Evolutionary conservation across 345 rosid species (phyloP).

Genomic region (Eucalyptus viminalis): DNA sequence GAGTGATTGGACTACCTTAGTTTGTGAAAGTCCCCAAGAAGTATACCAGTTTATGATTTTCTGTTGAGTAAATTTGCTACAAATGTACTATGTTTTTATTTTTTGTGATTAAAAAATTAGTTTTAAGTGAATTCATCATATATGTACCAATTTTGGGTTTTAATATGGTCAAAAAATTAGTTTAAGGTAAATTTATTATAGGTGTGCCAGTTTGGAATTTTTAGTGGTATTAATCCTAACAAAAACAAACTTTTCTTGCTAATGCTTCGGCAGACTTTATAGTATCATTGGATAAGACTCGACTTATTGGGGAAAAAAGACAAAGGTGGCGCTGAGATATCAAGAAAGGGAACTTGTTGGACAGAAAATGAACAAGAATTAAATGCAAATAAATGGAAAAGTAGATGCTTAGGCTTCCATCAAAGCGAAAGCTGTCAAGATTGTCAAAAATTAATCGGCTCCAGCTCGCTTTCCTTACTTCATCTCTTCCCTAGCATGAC

Average conservation of each 20-base stretch:
- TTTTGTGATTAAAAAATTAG: no score
- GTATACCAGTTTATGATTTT: no score
- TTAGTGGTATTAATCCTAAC: no score
- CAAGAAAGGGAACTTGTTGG: background rate
- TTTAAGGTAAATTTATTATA: no score
- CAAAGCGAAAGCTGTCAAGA: background rate
- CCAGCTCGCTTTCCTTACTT: background rate
- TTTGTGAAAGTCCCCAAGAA: no score
- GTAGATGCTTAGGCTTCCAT: background rate
- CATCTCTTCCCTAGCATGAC: background rate
- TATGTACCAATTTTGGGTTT: no score
- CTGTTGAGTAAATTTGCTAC: no score
- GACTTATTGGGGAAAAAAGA: background rate
- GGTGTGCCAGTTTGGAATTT: rapidly evolving
- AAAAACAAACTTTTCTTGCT: background rate
- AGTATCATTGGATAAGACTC: background rate
- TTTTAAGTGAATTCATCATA: no score
- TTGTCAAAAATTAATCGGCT: background rate
- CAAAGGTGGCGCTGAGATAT: background rate
- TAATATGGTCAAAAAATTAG: no score
- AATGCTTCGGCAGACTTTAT: background rate
- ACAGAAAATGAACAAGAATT: background rate
- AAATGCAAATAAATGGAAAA: background rate
- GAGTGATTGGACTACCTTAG: no score
- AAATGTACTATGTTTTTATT: no score